These are phyloP conservation scores for Phytophthora pinifolia DNA, from an alignment of 352 stramenopile genomes.

Conservation along the genomic window DNA sequence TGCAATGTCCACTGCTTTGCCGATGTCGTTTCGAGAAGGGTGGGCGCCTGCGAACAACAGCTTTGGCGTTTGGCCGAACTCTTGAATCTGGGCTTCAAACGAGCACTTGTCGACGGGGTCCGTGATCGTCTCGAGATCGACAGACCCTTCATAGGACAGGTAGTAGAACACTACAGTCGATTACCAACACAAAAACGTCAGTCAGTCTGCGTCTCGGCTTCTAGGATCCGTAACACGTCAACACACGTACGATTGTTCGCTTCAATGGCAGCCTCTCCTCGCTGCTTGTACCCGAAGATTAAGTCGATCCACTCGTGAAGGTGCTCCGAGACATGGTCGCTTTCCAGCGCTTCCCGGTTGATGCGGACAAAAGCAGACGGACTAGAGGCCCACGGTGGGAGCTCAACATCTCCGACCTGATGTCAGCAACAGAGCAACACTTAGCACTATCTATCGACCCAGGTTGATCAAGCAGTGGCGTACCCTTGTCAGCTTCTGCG, in stretches of 20 bases:
- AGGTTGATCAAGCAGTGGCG: neutral
- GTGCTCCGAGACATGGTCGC: constrained; percentile 66
- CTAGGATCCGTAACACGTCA: too few species aligned
- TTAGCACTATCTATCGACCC: neutral
- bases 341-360: constrained; percentile 74
- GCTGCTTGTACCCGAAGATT: constrained; percentile 82
- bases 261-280: constrained; percentile 65
- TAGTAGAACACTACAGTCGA: constrained; percentile 84
- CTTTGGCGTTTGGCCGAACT: constrained; percentile 91
- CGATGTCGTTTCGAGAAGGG: constrained; percentile 62
- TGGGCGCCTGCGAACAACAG: constrained; percentile 72
- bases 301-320: constrained; percentile 86
- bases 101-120: constrained; percentile 93
- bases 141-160: constrained; percentile 85
- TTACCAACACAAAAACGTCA: neutral
- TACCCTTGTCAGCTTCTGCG: constrained; percentile 80
- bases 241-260: constrained; percentile 74
- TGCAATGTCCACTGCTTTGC: constrained; percentile 54
- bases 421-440: constrained; percentile 3
- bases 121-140: constrained; percentile 83
- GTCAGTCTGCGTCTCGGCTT: too few species aligned
- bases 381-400: constrained; percentile 94
- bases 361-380: constrained; percentile 79
- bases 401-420: constrained; percentile 92
- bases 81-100: constrained; percentile 92